Percentiles rank a stretch among this genome's conserved stretches.
Conservation (phyloP, 1,284 basidiomycete species). For the Malassezia dermatis region DNA sequence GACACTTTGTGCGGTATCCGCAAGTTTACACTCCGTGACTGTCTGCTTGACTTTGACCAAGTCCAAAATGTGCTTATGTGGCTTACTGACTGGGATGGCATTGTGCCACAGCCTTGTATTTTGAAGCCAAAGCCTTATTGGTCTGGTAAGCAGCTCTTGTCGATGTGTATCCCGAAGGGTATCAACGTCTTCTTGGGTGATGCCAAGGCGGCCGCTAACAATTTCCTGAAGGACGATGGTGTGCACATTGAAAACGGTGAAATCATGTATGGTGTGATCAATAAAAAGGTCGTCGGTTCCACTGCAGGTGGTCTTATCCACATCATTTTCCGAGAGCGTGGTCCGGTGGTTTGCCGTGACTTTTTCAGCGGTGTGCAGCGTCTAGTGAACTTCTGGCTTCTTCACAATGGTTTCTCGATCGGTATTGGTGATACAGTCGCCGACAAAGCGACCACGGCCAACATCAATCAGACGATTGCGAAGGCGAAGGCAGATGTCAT, state of each 20-base stretch:
- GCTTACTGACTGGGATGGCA: slow-evolving; percentile 94
- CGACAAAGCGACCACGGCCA: slow-evolving; percentile 70
- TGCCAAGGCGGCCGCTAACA: slow-evolving; percentile 35
- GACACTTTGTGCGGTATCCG: slow-evolving; percentile 95
- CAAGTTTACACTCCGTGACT: slow-evolving; percentile 88
- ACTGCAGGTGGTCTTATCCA: slow-evolving; percentile 82
- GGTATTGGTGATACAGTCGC: slow-evolving; percentile 98
- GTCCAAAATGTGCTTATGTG: slow-evolving; percentile 93
- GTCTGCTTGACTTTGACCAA: slow-evolving; percentile 43
- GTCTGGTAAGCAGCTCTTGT: slow-evolving; percentile 95
- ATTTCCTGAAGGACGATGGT: slow-evolving; percentile 61
- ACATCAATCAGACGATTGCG: slow-evolving; percentile 71
- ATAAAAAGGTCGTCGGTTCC: slow-evolving; percentile 96
- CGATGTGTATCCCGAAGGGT: slow-evolving; percentile 83
- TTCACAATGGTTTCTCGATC: slow-evolving; percentile 97
- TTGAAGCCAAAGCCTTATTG: slow-evolving; percentile 93
- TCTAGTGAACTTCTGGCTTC: slow-evolving; percentile 95
- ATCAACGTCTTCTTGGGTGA: slow-evolving; percentile 65
- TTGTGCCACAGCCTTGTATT: slow-evolving; percentile 81
- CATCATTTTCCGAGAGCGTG: slow-evolving; percentile 94
- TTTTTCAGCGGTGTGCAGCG: slow-evolving; percentile 89
- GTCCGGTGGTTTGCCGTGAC: slow-evolving; percentile 79
- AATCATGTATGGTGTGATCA: slow-evolving; percentile 85
- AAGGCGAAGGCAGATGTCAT: slow-evolving; percentile 58
- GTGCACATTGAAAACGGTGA: slow-evolving; percentile 96